Evolutionary conservation across 331 rosid species (phyloP).

Genomic region (Dryas integrifolia): DNA sequence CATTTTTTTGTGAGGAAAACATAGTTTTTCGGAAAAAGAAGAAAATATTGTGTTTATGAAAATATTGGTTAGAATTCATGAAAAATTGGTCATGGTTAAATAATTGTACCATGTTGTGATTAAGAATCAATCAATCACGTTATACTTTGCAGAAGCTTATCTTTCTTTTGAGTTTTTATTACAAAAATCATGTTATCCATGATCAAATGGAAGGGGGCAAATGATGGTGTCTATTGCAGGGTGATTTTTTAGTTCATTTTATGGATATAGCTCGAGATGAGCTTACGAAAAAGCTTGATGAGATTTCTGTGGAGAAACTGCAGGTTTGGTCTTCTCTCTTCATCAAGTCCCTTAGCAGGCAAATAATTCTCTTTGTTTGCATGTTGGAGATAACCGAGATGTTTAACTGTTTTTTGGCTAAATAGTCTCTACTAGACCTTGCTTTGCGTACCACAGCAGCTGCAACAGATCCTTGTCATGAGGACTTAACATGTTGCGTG

Average conservation of each 20-base stretch:
- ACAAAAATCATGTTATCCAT: conserved; percentile 18
- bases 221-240: conserved; percentile 45
- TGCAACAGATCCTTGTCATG: conserved; percentile 89
- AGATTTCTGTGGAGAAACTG: conserved; percentile 93
- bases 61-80: neutral
- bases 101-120: neutral
- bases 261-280: conserved; percentile 98
- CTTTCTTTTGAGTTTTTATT: conserved; percentile 8
- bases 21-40: neutral
- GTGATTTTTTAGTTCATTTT: conserved; percentile 96
- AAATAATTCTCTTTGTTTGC: conserved; percentile 3
- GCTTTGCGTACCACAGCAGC: conserved; percentile 97
- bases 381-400: neutral
- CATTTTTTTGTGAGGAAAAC: neutral
- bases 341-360: neutral
- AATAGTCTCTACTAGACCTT: conserved; percentile 88
- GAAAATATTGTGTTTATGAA: neutral
- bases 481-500: conserved; percentile 92
- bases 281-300: conserved; percentile 81
- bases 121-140: neutral
- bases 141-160: conserved; percentile 5
- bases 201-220: neutral
- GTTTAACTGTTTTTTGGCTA: conserved; percentile 26
- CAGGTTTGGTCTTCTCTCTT: conserved; percentile 58
- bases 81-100: neutral